Conservation (phyloP, 2,329 filamentous ascomycete genomes). For the Hypoxylon sp. region DNA sequence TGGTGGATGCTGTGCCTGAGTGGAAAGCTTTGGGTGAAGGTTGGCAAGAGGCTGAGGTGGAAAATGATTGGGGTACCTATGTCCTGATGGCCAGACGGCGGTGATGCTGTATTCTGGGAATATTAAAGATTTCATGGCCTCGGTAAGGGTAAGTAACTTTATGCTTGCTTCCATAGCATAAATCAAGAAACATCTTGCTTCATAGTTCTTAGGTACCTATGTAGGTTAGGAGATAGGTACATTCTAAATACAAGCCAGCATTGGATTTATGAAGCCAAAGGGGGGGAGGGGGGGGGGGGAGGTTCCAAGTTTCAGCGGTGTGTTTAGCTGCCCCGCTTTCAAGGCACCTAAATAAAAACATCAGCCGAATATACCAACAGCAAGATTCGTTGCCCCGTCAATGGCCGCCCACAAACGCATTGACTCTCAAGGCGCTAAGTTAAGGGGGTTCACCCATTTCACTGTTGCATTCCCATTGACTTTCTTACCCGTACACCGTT, state of each 20-base stretch:
- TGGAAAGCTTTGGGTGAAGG: constrained; percentile 61
- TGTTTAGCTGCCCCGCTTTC: constrained; percentile 21
- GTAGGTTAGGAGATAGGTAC: too few relatives aligned
- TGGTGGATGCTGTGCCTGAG: constrained; percentile 64
- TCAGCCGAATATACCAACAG: too few relatives aligned
- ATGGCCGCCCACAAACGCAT: constrained; percentile 42
- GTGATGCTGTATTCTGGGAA: too few relatives aligned
- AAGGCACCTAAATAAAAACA: constrained; percentile 15
- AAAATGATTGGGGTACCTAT: constrained; percentile 71
- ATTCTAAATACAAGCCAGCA: neutral
- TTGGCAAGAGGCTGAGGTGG: constrained; percentile 67
- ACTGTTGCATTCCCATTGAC: constrained; percentile 39
- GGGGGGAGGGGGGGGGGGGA: neutral
- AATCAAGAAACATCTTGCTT: neutral
- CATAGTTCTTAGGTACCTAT: neutral
- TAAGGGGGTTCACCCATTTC: constrained; percentile 40
- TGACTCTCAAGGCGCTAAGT: constrained; percentile 35
- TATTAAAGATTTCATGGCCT: too few relatives aligned
- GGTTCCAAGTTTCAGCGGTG: constrained; percentile 24
- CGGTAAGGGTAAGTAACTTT: too few relatives aligned
- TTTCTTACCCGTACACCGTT: constrained; percentile 36
- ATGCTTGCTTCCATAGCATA: too few relatives aligned
- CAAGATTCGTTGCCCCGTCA: constrained; percentile 47
- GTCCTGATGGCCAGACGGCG: constrained; percentile 67
- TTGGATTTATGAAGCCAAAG: neutral